A percentile compares a stretch with the other conserved stretches of the same genome.
Evolutionary conservation across 768 basidiomycete species (phyloP).

Genomic region (Agrocybe chaxingu): DNA sequence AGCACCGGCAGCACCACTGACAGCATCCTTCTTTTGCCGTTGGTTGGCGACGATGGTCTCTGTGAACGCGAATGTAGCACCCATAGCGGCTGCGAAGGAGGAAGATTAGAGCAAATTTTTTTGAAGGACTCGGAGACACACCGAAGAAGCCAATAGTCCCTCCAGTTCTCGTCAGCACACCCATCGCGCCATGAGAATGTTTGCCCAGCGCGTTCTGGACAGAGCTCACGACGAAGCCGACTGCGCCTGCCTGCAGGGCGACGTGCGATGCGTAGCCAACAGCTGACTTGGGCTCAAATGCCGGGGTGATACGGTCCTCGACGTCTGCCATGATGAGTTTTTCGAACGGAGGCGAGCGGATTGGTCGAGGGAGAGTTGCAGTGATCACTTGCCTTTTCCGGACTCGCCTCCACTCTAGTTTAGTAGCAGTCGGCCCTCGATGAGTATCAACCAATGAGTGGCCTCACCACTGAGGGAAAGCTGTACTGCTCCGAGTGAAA

Average conservation of each 20-base stretch:
- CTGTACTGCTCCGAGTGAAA: no score
- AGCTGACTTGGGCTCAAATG: slow-evolving; percentile 49
- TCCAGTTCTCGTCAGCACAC: slow-evolving; percentile 84
- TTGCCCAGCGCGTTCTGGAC: slow-evolving; percentile 77
- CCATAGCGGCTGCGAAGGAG: slow-evolving; percentile 72
- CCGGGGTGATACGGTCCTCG: slow-evolving; percentile 17
- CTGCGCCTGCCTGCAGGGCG: slow-evolving; percentile 61
- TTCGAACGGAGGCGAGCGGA: slow-evolving; percentile 26
- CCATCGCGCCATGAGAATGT: slow-evolving; percentile 78
- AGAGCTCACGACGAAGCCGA: slow-evolving; percentile 66
- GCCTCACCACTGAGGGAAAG: background rate
- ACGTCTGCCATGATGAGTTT: slow-evolving; percentile 33
- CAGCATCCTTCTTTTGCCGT: slow-evolving; percentile 71
- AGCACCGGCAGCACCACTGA: slow-evolving; percentile 83
- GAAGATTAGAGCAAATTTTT: slow-evolving; percentile 2
- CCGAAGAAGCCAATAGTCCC: slow-evolving; percentile 91
- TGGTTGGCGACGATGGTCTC: slow-evolving; percentile 81
- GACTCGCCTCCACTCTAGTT: background rate
- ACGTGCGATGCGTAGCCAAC: slow-evolving; percentile 53
- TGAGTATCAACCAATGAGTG: slow-evolving; percentile 6
- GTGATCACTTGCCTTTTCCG: slow-evolving; percentile 29
- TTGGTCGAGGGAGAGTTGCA: slow-evolving; percentile 22
- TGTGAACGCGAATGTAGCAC: slow-evolving; percentile 79
- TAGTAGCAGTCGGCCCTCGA: background rate
- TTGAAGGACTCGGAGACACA: slow-evolving; percentile 34